Evolutionary conservation across 345 rosid species (phyloP).

Genomic region (Hibiscus tridactylites): DNA sequence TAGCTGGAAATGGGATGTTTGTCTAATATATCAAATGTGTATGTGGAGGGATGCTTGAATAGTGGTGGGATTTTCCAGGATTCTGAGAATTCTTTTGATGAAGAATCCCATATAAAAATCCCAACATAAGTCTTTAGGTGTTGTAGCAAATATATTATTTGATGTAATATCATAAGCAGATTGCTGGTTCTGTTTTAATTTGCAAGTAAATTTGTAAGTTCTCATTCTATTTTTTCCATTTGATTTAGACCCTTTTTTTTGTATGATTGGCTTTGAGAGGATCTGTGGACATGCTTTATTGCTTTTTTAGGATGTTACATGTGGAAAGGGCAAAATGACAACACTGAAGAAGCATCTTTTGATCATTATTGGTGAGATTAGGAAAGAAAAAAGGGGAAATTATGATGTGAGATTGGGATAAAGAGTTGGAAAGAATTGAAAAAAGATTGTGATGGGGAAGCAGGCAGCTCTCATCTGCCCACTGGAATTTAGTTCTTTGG

Average conservation of each 20-base stretch:
- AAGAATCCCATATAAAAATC: not conserved
- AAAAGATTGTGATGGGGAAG: not conserved
- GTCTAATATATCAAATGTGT: not conserved
- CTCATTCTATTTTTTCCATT: not conserved
- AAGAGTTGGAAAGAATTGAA: not conserved
- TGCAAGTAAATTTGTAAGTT: not conserved
- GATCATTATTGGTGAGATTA: not conserved
- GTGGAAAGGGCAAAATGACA: constrained; percentile 17
- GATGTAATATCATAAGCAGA: not conserved
- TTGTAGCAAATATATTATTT: not conserved
- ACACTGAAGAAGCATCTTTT: constrained; percentile 10
- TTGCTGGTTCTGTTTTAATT: constrained; percentile 2
- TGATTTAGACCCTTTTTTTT: not conserved
- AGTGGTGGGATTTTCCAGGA: constrained; percentile 8
- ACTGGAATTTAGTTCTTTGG: no score
- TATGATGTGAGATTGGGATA: not conserved
- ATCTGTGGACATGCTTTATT: not conserved
- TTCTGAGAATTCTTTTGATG: constrained; percentile 8
- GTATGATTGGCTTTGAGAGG: not conserved
- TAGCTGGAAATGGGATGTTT: not conserved
- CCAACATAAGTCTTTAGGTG: not conserved
- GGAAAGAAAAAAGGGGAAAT: not conserved
- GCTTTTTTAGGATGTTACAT: constrained; percentile 2
- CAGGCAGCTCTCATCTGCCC: not conserved
- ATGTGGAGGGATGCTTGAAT: constrained; percentile 7